These are phyloP conservation scores for Psilocybe azurescens DNA, from an alignment of 768 basidiomycete genomes.

Conservation along the genomic window DNA sequence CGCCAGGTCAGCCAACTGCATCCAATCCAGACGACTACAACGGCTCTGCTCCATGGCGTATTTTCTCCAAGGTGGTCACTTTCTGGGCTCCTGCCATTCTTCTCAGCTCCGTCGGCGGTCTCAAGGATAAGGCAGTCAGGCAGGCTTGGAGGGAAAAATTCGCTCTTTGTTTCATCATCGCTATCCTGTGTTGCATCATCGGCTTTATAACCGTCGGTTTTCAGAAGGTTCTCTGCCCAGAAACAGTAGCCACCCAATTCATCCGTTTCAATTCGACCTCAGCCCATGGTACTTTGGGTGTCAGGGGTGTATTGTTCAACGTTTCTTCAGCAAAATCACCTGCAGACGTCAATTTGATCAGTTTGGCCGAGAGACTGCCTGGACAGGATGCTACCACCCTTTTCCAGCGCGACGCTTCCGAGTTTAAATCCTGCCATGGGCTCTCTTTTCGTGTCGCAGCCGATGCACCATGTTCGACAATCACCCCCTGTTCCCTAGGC, in stretches of 20 bases:
- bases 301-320: conserved; percentile 82
- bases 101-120: conserved; percentile 74
- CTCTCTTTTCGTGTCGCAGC: conserved; percentile 71
- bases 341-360: conserved; percentile 58
- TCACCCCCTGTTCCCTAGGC: conserved; percentile 70
- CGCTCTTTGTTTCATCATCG: conserved; percentile 86
- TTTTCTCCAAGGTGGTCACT: conserved; percentile 80
- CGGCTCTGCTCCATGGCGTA: conserved; percentile 72
- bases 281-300: conserved; percentile 66
- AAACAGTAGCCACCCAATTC: conserved; percentile 49
- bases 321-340: conserved; percentile 59
- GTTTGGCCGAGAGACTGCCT: conserved; percentile 53
- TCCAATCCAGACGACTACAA: conserved; percentile 41
- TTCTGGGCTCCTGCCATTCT: conserved; percentile 91
- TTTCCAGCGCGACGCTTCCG: conserved; percentile 73
- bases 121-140: conserved; percentile 75
- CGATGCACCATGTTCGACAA: conserved; percentile 71
- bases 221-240: conserved; percentile 90
- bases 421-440: conserved; percentile 69
- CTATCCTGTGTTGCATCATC: conserved; percentile 75
- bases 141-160: conserved; percentile 99
- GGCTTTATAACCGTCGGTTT: conserved; percentile 96
- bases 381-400: conserved; percentile 92
- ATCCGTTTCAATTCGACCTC: conserved; percentile 54
- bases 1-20: conserved; percentile 37